phyloP scores from a whole-genome alignment of 176 grass and related monocot genomes.

The Oryza meridionalis region DNA sequence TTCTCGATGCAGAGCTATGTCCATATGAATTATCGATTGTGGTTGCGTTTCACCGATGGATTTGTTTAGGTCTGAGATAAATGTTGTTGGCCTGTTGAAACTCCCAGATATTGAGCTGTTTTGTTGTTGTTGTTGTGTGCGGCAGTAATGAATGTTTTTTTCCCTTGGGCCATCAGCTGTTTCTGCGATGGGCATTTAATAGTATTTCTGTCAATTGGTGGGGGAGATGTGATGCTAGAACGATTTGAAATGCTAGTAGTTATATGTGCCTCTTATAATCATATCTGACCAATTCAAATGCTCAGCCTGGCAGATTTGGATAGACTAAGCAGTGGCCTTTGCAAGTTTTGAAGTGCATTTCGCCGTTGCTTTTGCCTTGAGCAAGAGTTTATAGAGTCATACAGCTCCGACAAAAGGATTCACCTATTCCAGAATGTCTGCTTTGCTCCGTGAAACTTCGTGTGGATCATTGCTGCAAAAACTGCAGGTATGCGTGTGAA shows the following conservation, averaged over 20 bases:
- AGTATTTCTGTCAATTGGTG: not conserved
- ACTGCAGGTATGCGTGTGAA: conserved; percentile 39
- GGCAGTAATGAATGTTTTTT: not conserved
- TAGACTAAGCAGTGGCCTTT: not conserved
- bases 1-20: not conserved
- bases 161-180: not conserved
- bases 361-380: not conserved
- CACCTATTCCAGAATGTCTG: conserved; percentile 32
- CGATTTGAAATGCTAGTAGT: not conserved
- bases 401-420: not conserved
- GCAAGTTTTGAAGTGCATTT: not conserved
- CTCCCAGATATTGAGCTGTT: not conserved
- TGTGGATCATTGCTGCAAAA: conserved; percentile 60
- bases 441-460: conserved; percentile 32
- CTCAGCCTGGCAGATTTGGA: not conserved
- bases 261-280: not conserved
- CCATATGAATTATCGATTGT: not conserved
- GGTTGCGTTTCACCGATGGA: not conserved
- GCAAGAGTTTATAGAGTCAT: not conserved
- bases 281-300: conserved; percentile 2
- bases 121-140: not conserved
- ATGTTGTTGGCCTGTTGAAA: not conserved
- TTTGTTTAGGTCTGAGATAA: not conserved
- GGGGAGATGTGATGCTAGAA: conserved; percentile 3
- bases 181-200: not conserved